Evolutionary conservation across 768 basidiomycete species (phyloP).

Genomic region (Rhodotorula paludigena): DNA sequence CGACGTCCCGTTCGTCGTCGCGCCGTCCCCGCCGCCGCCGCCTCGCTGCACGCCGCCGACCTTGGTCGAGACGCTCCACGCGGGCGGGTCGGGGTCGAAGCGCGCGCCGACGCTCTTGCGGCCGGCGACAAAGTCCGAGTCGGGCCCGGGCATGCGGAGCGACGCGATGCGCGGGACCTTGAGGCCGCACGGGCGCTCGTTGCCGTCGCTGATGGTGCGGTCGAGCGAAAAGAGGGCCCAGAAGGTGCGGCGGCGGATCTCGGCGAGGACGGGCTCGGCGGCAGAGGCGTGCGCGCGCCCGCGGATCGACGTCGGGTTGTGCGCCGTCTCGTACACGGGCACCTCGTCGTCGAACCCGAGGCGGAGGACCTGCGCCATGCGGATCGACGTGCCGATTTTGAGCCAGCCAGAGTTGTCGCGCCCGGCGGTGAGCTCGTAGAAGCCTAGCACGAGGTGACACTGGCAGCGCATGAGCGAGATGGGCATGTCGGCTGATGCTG

Average conservation of each 20-base stretch:
- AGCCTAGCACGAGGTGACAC: conserved; percentile 34
- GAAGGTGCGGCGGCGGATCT: conserved; percentile 30
- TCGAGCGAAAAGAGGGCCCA: conserved; percentile 38
- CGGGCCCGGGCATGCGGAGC: conserved; percentile 34
- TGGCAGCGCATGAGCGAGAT: conserved; percentile 36
- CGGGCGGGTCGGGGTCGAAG: conserved; percentile 26
- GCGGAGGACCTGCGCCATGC: conserved; percentile 37
- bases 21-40: not conserved
- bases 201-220: conserved; percentile 37
- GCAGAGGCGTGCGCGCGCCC: not conserved
- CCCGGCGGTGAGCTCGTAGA: conserved; percentile 37
- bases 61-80: conserved; percentile 20
- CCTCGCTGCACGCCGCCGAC: not conserved
- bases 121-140: conserved; percentile 26
- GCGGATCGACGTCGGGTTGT: not conserved
- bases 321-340: conserved; percentile 6
- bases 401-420: conserved; percentile 37
- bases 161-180: conserved; percentile 27
- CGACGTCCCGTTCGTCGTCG: conserved; percentile 10
- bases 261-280: conserved; percentile 19
- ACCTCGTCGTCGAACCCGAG: conserved; percentile 38
- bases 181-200: conserved; percentile 37
- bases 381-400: conserved; percentile 32
- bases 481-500: conserved; percentile 5
- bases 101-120: conserved; percentile 15